Base-by-base conservation (phyloP, 495 filamentous ascomycete genomes). In the Thermochaetoides thermophila region DNA sequence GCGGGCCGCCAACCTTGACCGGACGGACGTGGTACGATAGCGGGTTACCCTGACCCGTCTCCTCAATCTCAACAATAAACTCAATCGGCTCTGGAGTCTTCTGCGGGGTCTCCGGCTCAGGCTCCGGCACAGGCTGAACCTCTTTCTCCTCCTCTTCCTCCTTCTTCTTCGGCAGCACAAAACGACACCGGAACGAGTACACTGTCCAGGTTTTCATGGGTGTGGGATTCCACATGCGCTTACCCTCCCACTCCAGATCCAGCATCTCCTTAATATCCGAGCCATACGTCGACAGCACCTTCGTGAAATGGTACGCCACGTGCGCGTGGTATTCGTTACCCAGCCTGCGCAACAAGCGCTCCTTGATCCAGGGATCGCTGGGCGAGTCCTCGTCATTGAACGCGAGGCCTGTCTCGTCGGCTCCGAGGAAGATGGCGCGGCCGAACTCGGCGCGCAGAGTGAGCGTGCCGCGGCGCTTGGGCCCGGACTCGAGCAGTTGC, bases 171-270 rank as follows among this genome's bases (percentile, higher is more conserved):
- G n/a, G n/a, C n/a, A n/a, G n/a, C n/a, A n/a, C n/a, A n/a, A n/a
- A n/a, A n/a, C n/a, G n/a, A 12, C 71, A 74, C 11, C 50, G 51
- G 24, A 71, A 69, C 15, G 73, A 64, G 39, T 77, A 79, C 2
- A 51, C 38, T 3, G 68, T 49, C 17, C 35, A 54, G 15, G 45
- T 43, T 2, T 45, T 14, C 1, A n/a, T 7, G 0, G 22, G 26
- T 0, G 22, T 19, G 35, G 12, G 38, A 11, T 43, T 33, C 55
- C 39, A 59, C 9, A 34, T 27, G 14, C n/a, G 44, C 5, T 2
- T 36, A 4, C 17, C 34, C n/a, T 32, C 13, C 10, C 49, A 40
- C 6, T 38, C 42, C 12, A 53, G 37, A 7, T 38, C 39, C 30
- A 58, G 33, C 15, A 70, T 39, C 17, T 46, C 44, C 4, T 55